Conservation (phyloP, 805 yeast species). For the Candida cerambycidarum region DNA sequence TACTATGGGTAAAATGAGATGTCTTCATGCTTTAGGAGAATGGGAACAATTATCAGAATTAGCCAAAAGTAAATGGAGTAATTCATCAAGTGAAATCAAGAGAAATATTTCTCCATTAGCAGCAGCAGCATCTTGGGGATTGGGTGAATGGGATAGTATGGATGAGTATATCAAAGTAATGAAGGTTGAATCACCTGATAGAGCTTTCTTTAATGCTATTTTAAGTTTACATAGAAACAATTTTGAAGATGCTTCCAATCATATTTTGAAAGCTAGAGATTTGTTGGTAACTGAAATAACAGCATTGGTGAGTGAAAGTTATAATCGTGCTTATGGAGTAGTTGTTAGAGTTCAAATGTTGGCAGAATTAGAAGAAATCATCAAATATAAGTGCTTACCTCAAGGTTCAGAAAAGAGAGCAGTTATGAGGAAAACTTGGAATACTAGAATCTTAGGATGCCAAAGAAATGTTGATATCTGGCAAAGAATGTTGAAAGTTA, state of each 20-base stretch:
- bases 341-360: slow-evolving; percentile 97
- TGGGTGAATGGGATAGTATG: slow-evolving; percentile 96
- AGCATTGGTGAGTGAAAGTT: slow-evolving; percentile 92
- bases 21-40: slow-evolving; percentile 97
- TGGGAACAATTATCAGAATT: slow-evolving; percentile 91
- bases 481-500: slow-evolving; percentile 91
- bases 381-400: slow-evolving; percentile 81
- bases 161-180: slow-evolving; percentile 86
- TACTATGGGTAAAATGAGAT: slow-evolving; percentile 96
- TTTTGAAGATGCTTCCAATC: slow-evolving; percentile 75
- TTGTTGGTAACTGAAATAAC: slow-evolving; percentile 89
- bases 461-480: slow-evolving; percentile 98
- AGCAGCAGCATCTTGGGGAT: slow-evolving; percentile 99
- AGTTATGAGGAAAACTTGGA: slow-evolving; percentile 89
- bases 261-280: slow-evolving; percentile 84
- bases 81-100: slow-evolving; percentile 67
- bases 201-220: slow-evolving; percentile 92
- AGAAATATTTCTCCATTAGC: slow-evolving; percentile 94
- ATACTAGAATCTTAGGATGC: slow-evolving; percentile 85
- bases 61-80: slow-evolving; percentile 83
- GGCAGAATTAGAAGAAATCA: slow-evolving; percentile 94
- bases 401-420: slow-evolving; percentile 77
- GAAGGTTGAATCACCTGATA: slow-evolving; percentile 91
- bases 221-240: slow-evolving; percentile 81
- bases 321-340: slow-evolving; percentile 94